A percentile compares a stretch with the other conserved stretches of the same genome.
phyloP scores from a whole-genome alignment of 2,329 filamentous ascomycete genomes.

The Lasiodiplodia gonubiensis region DNA sequence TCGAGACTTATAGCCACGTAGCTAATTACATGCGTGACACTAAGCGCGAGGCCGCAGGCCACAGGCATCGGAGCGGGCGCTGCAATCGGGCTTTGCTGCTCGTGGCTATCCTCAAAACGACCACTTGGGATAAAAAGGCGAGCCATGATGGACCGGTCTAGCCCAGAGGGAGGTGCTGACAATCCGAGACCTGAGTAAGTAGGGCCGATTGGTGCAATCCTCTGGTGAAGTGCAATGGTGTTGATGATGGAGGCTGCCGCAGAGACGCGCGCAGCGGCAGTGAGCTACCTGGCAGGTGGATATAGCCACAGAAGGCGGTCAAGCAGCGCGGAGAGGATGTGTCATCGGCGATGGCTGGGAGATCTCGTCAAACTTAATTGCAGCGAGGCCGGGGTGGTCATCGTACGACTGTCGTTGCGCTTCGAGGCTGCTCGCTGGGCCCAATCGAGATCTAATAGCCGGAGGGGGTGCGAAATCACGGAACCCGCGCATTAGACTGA shows the following conservation, averaged over 20 bases:
- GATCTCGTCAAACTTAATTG: background rate
- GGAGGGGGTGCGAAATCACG: conserved; percentile 7
- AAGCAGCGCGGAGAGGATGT: background rate
- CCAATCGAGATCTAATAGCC: conserved; percentile 2
- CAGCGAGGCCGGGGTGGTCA: conserved; percentile 5
- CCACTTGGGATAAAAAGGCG: background rate
- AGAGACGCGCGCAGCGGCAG: background rate
- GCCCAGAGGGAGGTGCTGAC: conserved; percentile 4
- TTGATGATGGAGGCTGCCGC: background rate
- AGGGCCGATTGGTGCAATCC: conserved; percentile 9
- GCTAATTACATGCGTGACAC: background rate
- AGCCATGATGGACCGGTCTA: conserved; percentile 10
- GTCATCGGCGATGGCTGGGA: background rate
- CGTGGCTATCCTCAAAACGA: conserved; percentile 20
- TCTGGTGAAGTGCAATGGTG: background rate
- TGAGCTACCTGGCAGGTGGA: no score
- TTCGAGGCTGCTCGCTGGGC: conserved; percentile 7
- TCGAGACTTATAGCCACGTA: conserved; percentile 2
- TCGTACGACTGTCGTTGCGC: conserved; percentile 18
- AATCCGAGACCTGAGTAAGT: background rate
- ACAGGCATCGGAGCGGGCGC: conserved; percentile 3
- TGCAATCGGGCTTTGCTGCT: conserved; percentile 15
- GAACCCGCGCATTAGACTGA: conserved; percentile 6
- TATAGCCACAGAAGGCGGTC: background rate
- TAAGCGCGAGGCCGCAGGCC: background rate